These are phyloP conservation scores for Eimeria tenella DNA, from an alignment of 169 alveolate species.

Conservation along the genomic window DNA sequence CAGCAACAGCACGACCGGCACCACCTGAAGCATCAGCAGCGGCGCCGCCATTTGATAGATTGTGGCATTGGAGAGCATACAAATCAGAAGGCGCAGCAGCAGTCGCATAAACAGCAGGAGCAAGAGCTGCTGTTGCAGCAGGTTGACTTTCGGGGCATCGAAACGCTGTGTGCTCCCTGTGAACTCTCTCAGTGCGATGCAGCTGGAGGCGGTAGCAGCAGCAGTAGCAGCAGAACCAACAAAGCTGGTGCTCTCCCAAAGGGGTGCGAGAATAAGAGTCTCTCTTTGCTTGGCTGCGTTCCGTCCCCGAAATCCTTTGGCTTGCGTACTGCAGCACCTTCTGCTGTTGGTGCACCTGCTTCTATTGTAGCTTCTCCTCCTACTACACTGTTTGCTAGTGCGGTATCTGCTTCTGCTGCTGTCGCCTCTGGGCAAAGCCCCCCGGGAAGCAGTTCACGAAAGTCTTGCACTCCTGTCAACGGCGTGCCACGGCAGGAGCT, in stretches of 20 bases:
- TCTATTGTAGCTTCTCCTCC: background rate
- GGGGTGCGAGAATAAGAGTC: background rate
- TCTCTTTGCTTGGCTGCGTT: background rate
- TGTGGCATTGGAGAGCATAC: no score
- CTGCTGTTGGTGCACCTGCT: background rate
- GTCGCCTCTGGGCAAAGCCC: background rate
- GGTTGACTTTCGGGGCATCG: background rate
- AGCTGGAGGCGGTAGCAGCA: background rate
- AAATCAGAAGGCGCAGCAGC: no score
- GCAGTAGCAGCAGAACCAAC: background rate
- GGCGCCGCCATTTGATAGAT: no score
- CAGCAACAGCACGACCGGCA: background rate
- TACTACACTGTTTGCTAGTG: background rate
- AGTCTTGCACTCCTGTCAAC: background rate
- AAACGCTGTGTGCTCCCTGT: no score
- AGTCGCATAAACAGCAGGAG: background rate
- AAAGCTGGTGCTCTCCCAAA: background rate
- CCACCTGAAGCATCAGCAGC: no score
- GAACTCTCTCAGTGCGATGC: background rate
- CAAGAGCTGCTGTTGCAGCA: background rate
- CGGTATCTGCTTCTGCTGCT: constrained; percentile 2
- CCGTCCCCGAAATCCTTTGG: background rate
- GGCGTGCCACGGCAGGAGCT: constrained; percentile 6
- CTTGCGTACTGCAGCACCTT: background rate
- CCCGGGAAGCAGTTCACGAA: background rate